phyloP scores from a whole-genome alignment of 2,329 filamentous ascomycete species.

The Aspergillus fructus region DNA sequence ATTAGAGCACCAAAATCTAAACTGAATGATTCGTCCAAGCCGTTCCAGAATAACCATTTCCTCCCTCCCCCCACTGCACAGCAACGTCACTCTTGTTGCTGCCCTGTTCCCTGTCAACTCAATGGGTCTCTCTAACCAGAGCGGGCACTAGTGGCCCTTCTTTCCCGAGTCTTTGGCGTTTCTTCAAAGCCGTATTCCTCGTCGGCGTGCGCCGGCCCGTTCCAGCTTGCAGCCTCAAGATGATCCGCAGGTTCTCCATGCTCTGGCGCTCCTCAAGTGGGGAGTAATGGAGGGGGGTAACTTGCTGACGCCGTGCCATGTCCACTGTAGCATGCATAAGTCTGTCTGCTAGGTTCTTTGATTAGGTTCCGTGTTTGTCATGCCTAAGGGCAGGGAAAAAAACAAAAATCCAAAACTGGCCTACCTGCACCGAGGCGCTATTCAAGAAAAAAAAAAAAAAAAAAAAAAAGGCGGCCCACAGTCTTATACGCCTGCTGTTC shows the following conservation, averaged over 20 bases:
- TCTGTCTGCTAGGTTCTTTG: constrained; percentile 35
- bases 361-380: constrained; percentile 38
- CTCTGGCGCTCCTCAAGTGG: constrained; percentile 31
- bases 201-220: constrained; percentile 47
- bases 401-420: neutral
- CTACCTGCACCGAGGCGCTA: constrained; percentile 21
- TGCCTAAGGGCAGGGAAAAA: constrained; percentile 16
- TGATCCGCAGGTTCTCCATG: constrained; percentile 42
- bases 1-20: constrained; percentile 7
- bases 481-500: constrained; percentile 40
- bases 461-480: constrained; percentile 27
- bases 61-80: constrained; percentile 16
- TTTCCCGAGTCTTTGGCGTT: constrained; percentile 32
- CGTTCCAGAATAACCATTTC: constrained; percentile 25
- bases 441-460: constrained; percentile 5
- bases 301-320: constrained; percentile 35
- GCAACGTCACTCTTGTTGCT: constrained; percentile 17
- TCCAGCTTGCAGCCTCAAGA: constrained; percentile 47
- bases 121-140: constrained; percentile 19
- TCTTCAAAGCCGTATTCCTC: constrained; percentile 38
- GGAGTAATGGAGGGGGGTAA: constrained; percentile 32
- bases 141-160: constrained; percentile 23
- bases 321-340: constrained; percentile 40
- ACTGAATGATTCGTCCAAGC: constrained; percentile 23
- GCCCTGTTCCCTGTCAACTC: constrained; percentile 20